Evolutionary conservation across 2,329 filamentous ascomycete genomes (phyloP), one percentile per base, ranked within the genome.

Genomic region (Blastomyces silverae): DNA sequence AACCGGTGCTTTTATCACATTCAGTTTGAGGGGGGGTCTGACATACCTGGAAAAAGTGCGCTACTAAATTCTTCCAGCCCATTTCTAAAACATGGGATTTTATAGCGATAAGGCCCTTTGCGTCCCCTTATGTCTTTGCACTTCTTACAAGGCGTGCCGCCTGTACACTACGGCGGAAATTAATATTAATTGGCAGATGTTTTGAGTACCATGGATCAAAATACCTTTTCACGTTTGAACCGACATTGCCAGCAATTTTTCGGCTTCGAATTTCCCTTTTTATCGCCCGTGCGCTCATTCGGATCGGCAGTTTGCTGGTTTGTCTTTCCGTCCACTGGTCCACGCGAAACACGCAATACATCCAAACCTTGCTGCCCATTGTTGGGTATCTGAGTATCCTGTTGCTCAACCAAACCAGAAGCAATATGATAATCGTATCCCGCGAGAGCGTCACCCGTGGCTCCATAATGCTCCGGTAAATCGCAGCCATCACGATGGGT

Each of bases 41-140:
- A 60, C 39, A 44, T 61, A 61, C 59, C 15, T 17, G 59, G 59
- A 22, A 61, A 61, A 28, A 61, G n/a, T 61, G 22, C 3, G 17
- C 3, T 0, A 3, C 1, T 37, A 2, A 50, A 61, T 8, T 48
- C 42, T 50, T 8, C 25, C 28, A 61, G 20, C 5, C 50, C 1
- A 2, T 61, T 22, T 61, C 59, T 25, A 50, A 61, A 61, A 61
- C 44, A 61, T 3, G 13, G 17, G 13, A 15, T 17, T 34, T 7
- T 48, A 34, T 50, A 61, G 13, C 48, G 59, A 28, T 61, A 61
- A 8, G 28, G 8, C 22, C 59, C 42, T 50, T 50, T 61, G 31
- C 44, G 25, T 50, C 37, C 15, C 7, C 7, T 37, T 31, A 61
- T 61, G 15, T 7, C 20, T 48, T 37, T 13, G 46, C 59, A 61